Evolutionary conservation across 371 early-diverging fungal species (phyloP).

Genomic region (Lichtheimia ornata): DNA sequence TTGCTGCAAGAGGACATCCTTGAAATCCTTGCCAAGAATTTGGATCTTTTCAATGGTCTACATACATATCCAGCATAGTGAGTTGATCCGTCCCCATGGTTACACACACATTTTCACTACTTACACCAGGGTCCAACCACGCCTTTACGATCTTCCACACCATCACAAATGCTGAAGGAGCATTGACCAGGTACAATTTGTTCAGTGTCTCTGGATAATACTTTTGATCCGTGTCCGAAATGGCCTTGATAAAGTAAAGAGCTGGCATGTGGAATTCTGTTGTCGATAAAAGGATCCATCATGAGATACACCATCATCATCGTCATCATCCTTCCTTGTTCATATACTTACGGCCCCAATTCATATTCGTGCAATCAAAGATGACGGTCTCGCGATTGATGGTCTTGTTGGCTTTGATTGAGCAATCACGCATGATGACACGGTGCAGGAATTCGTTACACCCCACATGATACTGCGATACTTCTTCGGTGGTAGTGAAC

Average conservation of each 20-base stretch:
- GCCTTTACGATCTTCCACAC: slow-evolving; percentile 81
- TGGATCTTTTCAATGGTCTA: slow-evolving; percentile 77
- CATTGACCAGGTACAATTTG: slow-evolving; percentile 80
- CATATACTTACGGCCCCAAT: slow-evolving; percentile 61
- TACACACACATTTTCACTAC: slow-evolving; percentile 2
- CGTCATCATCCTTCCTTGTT: slow-evolving; percentile 1
- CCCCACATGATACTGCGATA: slow-evolving; percentile 73
- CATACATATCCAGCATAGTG: background rate
- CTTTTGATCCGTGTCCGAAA: slow-evolving; percentile 79
- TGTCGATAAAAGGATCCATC: background rate
- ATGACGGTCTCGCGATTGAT: slow-evolving; percentile 82
- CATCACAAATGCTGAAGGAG: slow-evolving; percentile 78
- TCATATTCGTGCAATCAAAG: slow-evolving; percentile 83
- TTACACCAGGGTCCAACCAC: slow-evolving; percentile 81
- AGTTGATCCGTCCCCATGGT: background rate
- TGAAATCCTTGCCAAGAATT: slow-evolving; percentile 72
- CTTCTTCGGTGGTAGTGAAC: slow-evolving; percentile 61
- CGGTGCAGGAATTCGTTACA: slow-evolving; percentile 78
- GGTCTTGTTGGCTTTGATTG: slow-evolving; percentile 59
- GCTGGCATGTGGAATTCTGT: slow-evolving; percentile 78
- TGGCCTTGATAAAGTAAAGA: slow-evolving; percentile 68
- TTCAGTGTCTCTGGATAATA: slow-evolving; percentile 85
- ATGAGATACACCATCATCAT: background rate
- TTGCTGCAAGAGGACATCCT: slow-evolving; percentile 65
- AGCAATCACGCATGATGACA: slow-evolving; percentile 74